Conservation (phyloP, 352 stramenopile genomes). For the Phytopythium delawarense region DNA sequence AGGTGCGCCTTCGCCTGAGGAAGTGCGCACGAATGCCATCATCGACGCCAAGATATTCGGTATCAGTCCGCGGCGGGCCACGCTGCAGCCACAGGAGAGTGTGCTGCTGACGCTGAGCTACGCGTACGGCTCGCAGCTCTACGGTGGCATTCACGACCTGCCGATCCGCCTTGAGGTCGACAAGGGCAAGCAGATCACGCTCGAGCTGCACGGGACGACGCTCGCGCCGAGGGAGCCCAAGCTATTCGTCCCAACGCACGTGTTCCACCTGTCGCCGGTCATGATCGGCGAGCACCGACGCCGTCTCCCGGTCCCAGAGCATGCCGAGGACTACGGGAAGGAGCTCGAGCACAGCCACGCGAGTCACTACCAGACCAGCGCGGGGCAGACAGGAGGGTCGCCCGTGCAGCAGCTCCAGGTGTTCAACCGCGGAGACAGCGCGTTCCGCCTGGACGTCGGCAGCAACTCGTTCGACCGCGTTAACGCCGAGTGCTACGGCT, state of each 20-base stretch:
- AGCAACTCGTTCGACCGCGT: conserved; percentile 48
- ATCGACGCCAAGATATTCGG: conserved; percentile 77
- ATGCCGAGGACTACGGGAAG: background rate
- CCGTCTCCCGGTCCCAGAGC: conserved; percentile 2
- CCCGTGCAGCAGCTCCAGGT: conserved; percentile 71
- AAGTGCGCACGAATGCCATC: conserved; percentile 71
- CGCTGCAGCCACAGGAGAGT: conserved; percentile 52
- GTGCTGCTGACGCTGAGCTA: conserved; percentile 67
- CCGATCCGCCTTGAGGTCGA: conserved; percentile 84
- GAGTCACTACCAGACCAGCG: background rate
- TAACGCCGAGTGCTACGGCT: conserved; percentile 49
- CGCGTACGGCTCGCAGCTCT: conserved; percentile 61
- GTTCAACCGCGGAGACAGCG: conserved; percentile 70
- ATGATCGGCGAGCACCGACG: conserved; percentile 65
- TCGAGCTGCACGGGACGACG: conserved; percentile 83
- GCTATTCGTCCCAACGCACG: conserved; percentile 53
- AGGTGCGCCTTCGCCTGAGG: conserved; percentile 74
- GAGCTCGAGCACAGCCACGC: conserved; percentile 9
- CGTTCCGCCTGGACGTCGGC: conserved; percentile 61
- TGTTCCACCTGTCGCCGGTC: conserved; percentile 64
- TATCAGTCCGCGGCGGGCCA: conserved; percentile 51
- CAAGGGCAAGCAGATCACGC: conserved; percentile 87
- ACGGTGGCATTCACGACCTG: conserved; percentile 82
- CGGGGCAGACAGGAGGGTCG: conserved; percentile 14
- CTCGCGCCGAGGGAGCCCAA: conserved; percentile 58